A percentile compares a stretch with the other conserved stretches of the same genome.
Conservation (phyloP, 164 flowering plant species). For the Protea cynaroides region DNA sequence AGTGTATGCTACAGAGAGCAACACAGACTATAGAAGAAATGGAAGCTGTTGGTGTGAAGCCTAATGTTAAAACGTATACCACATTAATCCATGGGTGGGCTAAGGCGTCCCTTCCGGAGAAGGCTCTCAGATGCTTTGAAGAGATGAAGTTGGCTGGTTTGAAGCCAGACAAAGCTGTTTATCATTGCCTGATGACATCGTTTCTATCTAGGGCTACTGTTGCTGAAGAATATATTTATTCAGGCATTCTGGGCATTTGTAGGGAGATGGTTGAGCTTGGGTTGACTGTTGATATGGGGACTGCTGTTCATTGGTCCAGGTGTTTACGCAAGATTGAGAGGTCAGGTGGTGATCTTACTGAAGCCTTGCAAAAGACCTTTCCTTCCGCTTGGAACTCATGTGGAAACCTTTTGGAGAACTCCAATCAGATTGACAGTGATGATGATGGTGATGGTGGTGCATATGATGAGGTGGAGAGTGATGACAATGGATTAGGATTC, state of each 20-base stretch:
- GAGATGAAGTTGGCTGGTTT: constrained; percentile 75
- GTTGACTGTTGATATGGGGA: constrained; percentile 83
- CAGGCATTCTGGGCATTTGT: constrained; percentile 50
- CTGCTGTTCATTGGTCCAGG: constrained; percentile 93
- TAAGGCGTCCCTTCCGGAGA: constrained; percentile 85
- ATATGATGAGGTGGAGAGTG: constrained; percentile 10
- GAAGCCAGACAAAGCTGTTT: constrained; percentile 86
- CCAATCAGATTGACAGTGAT: constrained; percentile 17
- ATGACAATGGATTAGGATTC: constrained; percentile 5
- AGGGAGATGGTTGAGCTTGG: constrained; percentile 70
- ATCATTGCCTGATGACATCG: constrained; percentile 89
- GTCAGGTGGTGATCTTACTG: constrained; percentile 81
- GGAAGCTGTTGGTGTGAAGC: constrained; percentile 68
- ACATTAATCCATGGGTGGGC: constrained; percentile 98
- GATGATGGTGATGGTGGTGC: constrained; percentile 22
- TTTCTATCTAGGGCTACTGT: constrained; percentile 74
- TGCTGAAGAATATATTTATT: constrained; percentile 60
- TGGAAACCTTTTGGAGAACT: constrained; percentile 19
- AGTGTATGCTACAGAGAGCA: constrained; percentile 60
- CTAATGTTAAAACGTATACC: constrained; percentile 86
- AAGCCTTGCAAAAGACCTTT: constrained; percentile 87
- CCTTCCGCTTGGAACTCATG: constrained; percentile 90
- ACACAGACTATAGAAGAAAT: constrained; percentile 63
- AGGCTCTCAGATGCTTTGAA: constrained; percentile 75
- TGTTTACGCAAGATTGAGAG: constrained; percentile 79